phyloP scores from a whole-genome alignment of 805 yeast species.

The Metschnikowia koreensis region DNA sequence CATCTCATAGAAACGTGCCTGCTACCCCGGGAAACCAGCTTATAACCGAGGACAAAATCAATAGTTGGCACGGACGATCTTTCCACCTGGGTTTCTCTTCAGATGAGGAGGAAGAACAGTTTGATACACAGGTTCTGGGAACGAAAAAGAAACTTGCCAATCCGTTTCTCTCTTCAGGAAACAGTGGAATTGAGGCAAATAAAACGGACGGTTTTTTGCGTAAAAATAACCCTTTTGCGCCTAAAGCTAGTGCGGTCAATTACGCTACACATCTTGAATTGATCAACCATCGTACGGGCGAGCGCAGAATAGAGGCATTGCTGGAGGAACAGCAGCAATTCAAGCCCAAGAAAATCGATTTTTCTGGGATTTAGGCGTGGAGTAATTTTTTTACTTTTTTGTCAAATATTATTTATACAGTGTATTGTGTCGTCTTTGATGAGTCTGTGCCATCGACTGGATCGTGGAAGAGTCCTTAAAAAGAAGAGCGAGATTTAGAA shows the following conservation, averaged over 20 bases:
- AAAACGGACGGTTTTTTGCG: not conserved
- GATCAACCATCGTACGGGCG: conserved; percentile 43
- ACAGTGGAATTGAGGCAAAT: no score
- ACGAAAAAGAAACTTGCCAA: not conserved
- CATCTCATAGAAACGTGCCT: conserved; percentile 4
- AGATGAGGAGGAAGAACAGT: conserved; percentile 25
- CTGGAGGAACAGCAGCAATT: conserved; percentile 30
- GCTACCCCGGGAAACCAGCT: conserved; percentile 37
- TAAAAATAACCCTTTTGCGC: conserved; percentile 3
- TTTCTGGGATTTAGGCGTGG: conserved; percentile 15
- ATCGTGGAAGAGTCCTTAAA: no score
- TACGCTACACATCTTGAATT: conserved; percentile 40
- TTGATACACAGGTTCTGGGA: conserved; percentile 2
- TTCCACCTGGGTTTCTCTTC: conserved; percentile 27
- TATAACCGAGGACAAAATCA: conserved; percentile 31
- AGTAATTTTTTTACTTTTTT: no score
- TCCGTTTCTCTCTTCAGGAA: conserved; percentile 1
- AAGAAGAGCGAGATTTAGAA: no score
- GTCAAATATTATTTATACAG: no score
- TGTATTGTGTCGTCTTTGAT: no score
- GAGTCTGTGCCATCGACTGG: no score
- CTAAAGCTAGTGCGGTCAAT: conserved; percentile 14
- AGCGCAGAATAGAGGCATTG: conserved; percentile 28
- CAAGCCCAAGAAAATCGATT: conserved; percentile 39
- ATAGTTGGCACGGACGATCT: conserved; percentile 40